Evolutionary conservation across 257 asterid species (phyloP).

Genomic region (Petrea volubilis): DNA sequence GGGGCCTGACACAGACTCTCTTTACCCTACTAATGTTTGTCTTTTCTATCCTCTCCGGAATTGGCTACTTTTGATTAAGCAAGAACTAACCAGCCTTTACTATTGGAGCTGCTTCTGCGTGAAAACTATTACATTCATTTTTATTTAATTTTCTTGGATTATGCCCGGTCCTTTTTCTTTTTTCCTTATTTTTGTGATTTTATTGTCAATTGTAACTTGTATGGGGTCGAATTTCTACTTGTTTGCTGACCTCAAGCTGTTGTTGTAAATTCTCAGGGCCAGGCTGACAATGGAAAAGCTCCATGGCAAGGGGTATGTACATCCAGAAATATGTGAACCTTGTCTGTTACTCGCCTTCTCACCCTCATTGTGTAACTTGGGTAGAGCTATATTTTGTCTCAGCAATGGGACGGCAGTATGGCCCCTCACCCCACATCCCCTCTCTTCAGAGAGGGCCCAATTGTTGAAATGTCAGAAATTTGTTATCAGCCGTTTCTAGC

Average conservation of each 20-base stretch:
- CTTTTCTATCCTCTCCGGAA: neutral
- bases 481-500: neutral
- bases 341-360: neutral
- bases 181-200: neutral
- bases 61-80: neutral
- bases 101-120: too few relatives aligned
- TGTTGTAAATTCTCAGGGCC: constrained; percentile 60
- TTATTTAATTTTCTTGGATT: neutral
- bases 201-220: neutral
- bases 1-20: neutral
- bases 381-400: neutral
- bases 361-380: neutral
- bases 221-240: neutral
- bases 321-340: constrained; percentile 10
- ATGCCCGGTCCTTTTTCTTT: neutral
- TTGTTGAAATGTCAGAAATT: neutral
- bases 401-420: neutral
- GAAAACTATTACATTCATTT: neutral
- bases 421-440: neutral
- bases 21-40: neutral
- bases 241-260: constrained; percentile 18
- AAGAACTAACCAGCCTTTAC: neutral
- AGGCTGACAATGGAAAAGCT: constrained; percentile 74
- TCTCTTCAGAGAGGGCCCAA: too few relatives aligned
- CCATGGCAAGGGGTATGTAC: constrained; percentile 95